Conservation (phyloP, 2,329 filamentous ascomycete species). For the Colletotrichum somersetense region DNA sequence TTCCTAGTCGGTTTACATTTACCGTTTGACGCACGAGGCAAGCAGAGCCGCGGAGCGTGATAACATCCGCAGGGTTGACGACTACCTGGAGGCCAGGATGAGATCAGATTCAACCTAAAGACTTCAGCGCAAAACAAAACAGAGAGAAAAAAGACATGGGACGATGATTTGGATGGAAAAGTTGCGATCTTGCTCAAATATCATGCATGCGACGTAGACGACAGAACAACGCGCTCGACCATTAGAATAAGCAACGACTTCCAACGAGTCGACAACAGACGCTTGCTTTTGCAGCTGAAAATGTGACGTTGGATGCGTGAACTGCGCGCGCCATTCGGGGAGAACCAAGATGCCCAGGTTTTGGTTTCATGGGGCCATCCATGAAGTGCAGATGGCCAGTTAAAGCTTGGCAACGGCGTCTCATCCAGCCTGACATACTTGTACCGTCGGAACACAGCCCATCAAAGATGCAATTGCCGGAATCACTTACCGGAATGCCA, state of each 20-base stretch:
- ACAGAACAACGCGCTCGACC: neutral
- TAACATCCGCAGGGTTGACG: constrained; percentile 6
- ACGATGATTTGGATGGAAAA: neutral
- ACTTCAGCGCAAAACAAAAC: neutral
- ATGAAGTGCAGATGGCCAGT: neutral
- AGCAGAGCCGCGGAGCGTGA: constrained; percentile 30
- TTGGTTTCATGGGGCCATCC: neutral
- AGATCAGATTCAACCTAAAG: neutral
- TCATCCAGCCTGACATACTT: neutral
- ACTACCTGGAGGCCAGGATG: neutral
- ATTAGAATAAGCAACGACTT: neutral
- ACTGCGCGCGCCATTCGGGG: no score
- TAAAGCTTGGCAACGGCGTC: neutral
- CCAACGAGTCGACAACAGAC: no score
- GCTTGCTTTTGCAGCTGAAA: neutral
- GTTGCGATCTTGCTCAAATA: neutral
- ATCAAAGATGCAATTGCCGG: neutral
- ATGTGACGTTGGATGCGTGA: neutral
- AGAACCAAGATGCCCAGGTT: neutral
- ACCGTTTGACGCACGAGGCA: constrained; percentile 56
- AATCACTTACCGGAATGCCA: neutral
- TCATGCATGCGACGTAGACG: no score
- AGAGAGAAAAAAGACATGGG: no score
- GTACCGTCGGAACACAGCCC: neutral
- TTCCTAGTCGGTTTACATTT: constrained; percentile 51